Evolutionary conservation across 306 rosid species (phyloP), one percentile per base, ranked within the genome.

Genomic region (Medicago lupulina): DNA sequence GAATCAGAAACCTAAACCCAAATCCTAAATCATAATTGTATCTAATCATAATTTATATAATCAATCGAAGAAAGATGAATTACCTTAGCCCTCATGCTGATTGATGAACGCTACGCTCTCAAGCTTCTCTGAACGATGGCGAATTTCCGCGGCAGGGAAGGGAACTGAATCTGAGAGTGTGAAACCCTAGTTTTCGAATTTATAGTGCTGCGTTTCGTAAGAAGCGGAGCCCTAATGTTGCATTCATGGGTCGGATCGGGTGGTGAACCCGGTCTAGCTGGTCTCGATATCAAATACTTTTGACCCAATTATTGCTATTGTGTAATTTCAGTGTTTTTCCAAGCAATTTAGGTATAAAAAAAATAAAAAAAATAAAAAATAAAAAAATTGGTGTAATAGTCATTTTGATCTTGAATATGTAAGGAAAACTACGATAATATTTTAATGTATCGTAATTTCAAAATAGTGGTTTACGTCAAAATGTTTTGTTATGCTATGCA

Each of bases 61-160:
- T 2, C 0, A 18, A 23, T 14, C 0, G 7, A 46, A 61, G 57
- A 2, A 19, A 25, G 43, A 15, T 5, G 2, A 4, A 3, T 40
- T 34, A 85, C 88, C 88, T 85, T 85, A 0, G 88, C 88, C 43
- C 88, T 85, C 88, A 85, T 85, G 43, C 8, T 76, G 50, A 69
- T 62, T 41, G 54, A 67, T 65, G 68, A 72, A 71, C 21, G 68
- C 11, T 76, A 71, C 14, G 57, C 7, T 76, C 67, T 75, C 77
- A 75, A 15, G 61, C 59, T 65, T 55, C 67, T 21, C 34, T 12
- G 31, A 38, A 38, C 67, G 6, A 67, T 49, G 71, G 58, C 67
- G 13, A 59, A 21, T 71, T 53, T 36, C 2, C 3, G 12, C 36
- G 17, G 23, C 21, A 60, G 6, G 4, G 0, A n/a, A 60, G 6